Percentiles rank a stretch among this genome's conserved stretches.
phyloP scores from a whole-genome alignment of 2,329 filamentous ascomycete genomes.

The Penicillium polonicum region DNA sequence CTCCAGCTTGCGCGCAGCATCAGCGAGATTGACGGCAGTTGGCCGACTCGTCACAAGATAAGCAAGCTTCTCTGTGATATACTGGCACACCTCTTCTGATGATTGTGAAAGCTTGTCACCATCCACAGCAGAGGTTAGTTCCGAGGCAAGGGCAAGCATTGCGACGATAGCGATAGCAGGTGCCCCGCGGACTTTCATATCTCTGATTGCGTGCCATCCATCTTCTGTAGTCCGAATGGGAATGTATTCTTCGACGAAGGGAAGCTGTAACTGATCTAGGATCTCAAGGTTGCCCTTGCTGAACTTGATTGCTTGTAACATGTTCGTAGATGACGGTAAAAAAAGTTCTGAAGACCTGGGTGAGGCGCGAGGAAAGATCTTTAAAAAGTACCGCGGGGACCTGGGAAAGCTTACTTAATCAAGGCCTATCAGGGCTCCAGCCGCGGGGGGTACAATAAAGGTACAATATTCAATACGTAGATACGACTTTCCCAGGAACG shows the following conservation, averaged over 20 bases:
- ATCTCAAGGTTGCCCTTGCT: conserved; percentile 56
- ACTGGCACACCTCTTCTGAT: conserved; percentile 62
- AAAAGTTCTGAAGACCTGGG: neutral
- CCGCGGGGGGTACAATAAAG: neutral
- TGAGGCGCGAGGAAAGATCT: neutral
- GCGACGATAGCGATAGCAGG: conserved; percentile 99
- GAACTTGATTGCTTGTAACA: conserved; percentile 64
- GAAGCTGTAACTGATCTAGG: conserved; percentile 63
- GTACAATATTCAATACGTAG: neutral
- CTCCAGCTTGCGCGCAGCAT: conserved; percentile 81
- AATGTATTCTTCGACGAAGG: conserved; percentile 59
- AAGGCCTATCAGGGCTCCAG: neutral
- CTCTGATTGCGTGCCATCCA: conserved; percentile 65
- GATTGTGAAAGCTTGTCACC: conserved; percentile 45
- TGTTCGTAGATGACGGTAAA: conserved; percentile 35
- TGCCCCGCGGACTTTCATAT: conserved; percentile 69
- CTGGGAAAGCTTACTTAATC: conserved; percentile 3
- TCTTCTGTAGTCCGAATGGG: conserved; percentile 55
- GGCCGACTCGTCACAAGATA: conserved; percentile 87
- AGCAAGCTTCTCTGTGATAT: conserved; percentile 74
- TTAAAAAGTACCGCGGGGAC: neutral
- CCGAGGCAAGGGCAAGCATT: conserved; percentile 80
- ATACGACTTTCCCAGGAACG: neutral
- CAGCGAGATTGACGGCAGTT: conserved; percentile 90
- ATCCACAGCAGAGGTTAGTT: conserved; percentile 57